Evolutionary conservation across 2,329 filamentous ascomycete genomes (phyloP).

Genomic region (Talaromyces sp.): DNA sequence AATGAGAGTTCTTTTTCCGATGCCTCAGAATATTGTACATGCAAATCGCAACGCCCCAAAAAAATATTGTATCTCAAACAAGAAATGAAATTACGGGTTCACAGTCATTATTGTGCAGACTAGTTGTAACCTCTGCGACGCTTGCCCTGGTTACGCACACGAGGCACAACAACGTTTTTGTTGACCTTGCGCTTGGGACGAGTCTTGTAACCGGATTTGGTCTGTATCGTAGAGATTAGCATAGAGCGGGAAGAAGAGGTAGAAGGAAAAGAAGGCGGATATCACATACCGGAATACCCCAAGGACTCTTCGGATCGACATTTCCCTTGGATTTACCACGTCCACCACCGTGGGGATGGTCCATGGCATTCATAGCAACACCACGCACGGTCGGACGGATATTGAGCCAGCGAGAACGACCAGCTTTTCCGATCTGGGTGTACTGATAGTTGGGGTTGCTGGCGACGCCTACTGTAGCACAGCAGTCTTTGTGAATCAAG

Average conservation of each 20-base stretch:
- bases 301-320: constrained; percentile 87
- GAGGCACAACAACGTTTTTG: constrained; percentile 80
- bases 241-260: constrained; percentile 4
- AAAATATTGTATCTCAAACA: neutral
- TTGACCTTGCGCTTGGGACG: constrained; percentile 83
- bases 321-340: constrained; percentile 99
- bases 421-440: constrained; percentile 87
- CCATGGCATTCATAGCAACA: constrained; percentile 97
- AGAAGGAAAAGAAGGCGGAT: neutral
- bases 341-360: constrained; percentile 98
- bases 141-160: constrained; percentile 87
- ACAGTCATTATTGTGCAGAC: neutral
- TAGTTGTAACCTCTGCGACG: constrained; percentile 63
- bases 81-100: neutral
- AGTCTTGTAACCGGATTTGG: constrained; percentile 73
- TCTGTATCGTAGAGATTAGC: constrained; percentile 28
- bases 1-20: neutral
- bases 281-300: constrained; percentile 82
- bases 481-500: constrained; percentile 83
- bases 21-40: neutral
- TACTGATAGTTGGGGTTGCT: constrained; percentile 94
- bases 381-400: constrained; percentile 93
- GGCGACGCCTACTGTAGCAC: constrained; percentile 87
- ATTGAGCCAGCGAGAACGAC: constrained; percentile 86
- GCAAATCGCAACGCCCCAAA: neutral